Conservation (phyloP, 2,329 filamentous ascomycete genomes). For the Neoascochyta sp. region DNA sequence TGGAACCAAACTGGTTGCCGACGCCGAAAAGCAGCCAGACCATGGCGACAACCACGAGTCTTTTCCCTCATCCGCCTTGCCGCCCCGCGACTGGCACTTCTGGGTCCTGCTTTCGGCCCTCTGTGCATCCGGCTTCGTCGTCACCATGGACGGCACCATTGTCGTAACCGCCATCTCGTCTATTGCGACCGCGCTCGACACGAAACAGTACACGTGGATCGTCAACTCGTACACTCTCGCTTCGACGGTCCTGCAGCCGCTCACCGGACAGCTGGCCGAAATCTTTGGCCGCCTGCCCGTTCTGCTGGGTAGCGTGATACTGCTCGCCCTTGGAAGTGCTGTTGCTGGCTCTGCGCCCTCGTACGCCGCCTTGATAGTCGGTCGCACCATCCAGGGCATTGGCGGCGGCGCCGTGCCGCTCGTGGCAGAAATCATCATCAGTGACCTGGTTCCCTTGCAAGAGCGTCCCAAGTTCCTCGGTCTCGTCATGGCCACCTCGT, state of each 20-base stretch:
- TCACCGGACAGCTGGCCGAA: conserved; percentile 40
- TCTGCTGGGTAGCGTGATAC: conserved; percentile 33
- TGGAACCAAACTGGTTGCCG: too few relatives aligned
- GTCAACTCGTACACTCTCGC: conserved; percentile 41
- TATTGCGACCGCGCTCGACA: too few relatives aligned
- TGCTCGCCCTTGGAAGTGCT: conserved; percentile 39
- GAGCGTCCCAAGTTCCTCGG: conserved; percentile 44
- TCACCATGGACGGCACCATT: too few relatives aligned
- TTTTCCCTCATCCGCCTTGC: too few relatives aligned
- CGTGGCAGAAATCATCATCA: conserved; percentile 45
- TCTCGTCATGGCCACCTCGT: conserved; percentile 49
- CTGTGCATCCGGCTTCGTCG: too few relatives aligned
- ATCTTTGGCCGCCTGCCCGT: conserved; percentile 42
- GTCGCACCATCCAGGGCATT: conserved; percentile 40
- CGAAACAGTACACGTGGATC: too few relatives aligned
- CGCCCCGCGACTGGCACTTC: too few relatives aligned
- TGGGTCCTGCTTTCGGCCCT: too few relatives aligned
- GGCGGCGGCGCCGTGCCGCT: conserved; percentile 43
- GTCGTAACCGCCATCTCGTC: too few relatives aligned
- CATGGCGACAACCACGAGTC: too few relatives aligned
- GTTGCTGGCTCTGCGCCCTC: conserved; percentile 37
- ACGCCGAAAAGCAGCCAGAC: too few relatives aligned
- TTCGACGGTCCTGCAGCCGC: conserved; percentile 41
- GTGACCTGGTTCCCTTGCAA: conserved; percentile 45
- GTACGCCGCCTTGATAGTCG: conserved; percentile 39